phyloP scores from a whole-genome alignment of 2,329 filamentous ascomycete genomes.

The Ophiostoma australiae region DNA sequence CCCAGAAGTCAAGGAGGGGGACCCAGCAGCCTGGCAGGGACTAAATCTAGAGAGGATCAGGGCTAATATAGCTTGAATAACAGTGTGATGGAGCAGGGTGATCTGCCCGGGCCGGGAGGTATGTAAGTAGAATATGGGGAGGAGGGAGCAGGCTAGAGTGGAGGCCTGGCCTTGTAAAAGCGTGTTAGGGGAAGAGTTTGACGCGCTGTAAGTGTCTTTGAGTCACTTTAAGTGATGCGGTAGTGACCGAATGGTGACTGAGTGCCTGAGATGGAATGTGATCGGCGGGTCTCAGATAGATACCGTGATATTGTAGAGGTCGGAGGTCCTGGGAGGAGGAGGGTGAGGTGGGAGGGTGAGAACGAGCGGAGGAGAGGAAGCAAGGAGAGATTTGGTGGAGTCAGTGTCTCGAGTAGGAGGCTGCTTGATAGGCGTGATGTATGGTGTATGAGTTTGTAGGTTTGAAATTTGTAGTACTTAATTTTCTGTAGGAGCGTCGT shows the following conservation, averaged over 20 bases:
- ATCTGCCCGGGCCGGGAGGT: constrained; percentile 11
- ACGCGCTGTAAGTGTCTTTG: not conserved
- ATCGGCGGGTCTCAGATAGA: constrained; percentile 1
- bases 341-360: not conserved
- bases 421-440: not conserved
- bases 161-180: constrained; percentile 2
- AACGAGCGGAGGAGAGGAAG: not conserved
- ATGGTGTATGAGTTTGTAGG: not conserved
- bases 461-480: not conserved
- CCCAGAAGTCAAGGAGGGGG: not conserved
- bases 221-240: not conserved
- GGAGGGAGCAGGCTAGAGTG: not conserved
- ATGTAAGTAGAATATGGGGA: not conserved
- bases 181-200: not conserved
- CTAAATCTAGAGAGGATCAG: not conserved
- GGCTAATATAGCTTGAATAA: not conserved
- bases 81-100: not conserved
- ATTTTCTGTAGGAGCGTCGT: too few relatives aligned
- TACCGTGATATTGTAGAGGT: not conserved
- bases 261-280: constrained; percentile 2
- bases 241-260: not conserved
- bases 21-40: not conserved
- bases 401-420: not conserved
- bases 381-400: not conserved
- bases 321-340: not conserved